Conservation (phyloP, 2,329 filamentous ascomycete species). For the Clathrospora elynae region DNA sequence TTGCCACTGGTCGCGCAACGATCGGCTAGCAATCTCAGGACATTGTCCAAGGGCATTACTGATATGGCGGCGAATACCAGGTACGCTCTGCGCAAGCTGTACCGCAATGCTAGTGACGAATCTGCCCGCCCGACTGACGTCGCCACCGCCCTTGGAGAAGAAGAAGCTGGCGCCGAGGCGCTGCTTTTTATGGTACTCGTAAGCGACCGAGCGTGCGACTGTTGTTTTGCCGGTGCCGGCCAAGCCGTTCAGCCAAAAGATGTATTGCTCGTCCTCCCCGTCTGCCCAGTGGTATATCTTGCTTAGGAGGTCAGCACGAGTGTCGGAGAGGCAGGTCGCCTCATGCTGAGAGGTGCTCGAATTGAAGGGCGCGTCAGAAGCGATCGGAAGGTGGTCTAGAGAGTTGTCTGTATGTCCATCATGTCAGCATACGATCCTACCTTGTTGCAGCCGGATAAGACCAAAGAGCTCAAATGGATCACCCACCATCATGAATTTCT, state of each 20-base stretch:
- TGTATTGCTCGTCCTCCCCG: slow-evolving; percentile 14
- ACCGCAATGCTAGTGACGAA: slow-evolving; percentile 24
- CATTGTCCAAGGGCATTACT: slow-evolving; percentile 13
- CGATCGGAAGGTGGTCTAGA: slow-evolving; percentile 3
- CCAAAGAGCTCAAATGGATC: too few species aligned
- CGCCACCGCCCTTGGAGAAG: slow-evolving; percentile 21
- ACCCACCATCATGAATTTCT: too few species aligned
- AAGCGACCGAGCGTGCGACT: slow-evolving; percentile 33
- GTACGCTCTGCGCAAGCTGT: slow-evolving; percentile 13
- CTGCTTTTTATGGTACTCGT: slow-evolving; percentile 7
- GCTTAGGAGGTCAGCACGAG: slow-evolving; percentile 29
- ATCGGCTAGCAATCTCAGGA: slow-evolving; percentile 13
- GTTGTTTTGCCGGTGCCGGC: slow-evolving; percentile 46
- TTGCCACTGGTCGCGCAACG: slow-evolving; percentile 25
- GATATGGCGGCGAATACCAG: slow-evolving; percentile 4
- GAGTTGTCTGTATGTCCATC: too few species aligned
- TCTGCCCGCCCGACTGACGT: slow-evolving; percentile 13
- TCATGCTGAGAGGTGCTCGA: slow-evolving; percentile 29
- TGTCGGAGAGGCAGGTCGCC: slow-evolving; percentile 27
- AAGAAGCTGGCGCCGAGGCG: slow-evolving; percentile 27
- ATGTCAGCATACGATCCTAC: too few species aligned
- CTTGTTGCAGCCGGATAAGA: too few species aligned
- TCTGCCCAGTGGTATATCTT: slow-evolving; percentile 32
- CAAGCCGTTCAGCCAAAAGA: slow-evolving; percentile 40
- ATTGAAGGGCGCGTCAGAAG: slow-evolving; percentile 27